phyloP scores from a whole-genome alignment of 78 protist species.

The Dictyostelium purpureum region DNA sequence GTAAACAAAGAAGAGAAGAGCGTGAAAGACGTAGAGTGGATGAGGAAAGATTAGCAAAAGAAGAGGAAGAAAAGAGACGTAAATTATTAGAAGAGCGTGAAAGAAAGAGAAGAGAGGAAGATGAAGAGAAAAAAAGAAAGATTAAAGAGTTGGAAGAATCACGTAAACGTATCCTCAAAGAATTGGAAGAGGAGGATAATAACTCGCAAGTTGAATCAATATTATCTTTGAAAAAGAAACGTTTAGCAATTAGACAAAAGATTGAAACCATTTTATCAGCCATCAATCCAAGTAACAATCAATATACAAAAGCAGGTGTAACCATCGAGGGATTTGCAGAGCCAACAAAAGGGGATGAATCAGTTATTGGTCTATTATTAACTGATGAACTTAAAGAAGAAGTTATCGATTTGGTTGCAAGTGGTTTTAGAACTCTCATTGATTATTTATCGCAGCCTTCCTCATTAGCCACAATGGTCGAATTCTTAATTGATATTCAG shows the following conservation, averaged over 20 bases:
- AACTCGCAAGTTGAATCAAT: constrained; percentile 58
- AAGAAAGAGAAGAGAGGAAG: constrained; percentile 34
- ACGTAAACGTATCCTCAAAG: neutral
- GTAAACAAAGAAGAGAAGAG: constrained; percentile 42
- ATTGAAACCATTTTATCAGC: constrained; percentile 31
- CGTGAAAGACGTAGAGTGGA: constrained; percentile 50
- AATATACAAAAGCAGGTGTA: neutral
- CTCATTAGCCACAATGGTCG: constrained; percentile 34
- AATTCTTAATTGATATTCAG: constrained; percentile 23
- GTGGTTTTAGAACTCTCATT: constrained; percentile 20
- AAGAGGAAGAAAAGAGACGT: constrained; percentile 44
- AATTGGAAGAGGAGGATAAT: constrained; percentile 52
- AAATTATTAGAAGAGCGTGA: constrained; percentile 25
- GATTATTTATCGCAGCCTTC: constrained; percentile 34
- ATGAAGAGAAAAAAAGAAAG: constrained; percentile 30
- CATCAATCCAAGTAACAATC: constrained; percentile 13
- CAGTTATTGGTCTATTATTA: neutral
- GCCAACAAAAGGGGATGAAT: neutral
- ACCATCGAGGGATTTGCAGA: neutral
- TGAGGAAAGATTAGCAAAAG: constrained; percentile 22
- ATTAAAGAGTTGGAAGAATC: constrained; percentile 45
- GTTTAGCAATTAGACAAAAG: neutral
- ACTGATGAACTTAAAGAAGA: constrained; percentile 71
- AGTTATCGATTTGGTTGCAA: constrained; percentile 37
- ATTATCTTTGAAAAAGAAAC: constrained; percentile 34